Evolutionary conservation across 2,329 filamentous ascomycete genomes (phyloP).

Genomic region (Tolypocladium nubicola): DNA sequence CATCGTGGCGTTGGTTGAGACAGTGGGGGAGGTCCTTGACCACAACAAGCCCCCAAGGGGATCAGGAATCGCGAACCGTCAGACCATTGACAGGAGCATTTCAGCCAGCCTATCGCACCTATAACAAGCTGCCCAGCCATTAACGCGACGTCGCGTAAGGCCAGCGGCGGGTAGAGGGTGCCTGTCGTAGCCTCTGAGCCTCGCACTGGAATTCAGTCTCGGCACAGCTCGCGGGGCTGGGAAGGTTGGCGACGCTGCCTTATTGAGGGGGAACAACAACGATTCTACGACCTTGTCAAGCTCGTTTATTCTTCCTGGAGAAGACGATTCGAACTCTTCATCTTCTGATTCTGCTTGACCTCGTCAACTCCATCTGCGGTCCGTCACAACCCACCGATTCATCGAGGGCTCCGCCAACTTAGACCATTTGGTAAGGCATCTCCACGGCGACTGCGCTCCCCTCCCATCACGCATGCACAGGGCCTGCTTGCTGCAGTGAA

Average conservation of each 20-base stretch:
- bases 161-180: neutral
- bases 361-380: neutral
- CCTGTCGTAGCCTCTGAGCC: constrained; percentile 4
- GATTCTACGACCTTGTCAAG: neutral
- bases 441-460: neutral
- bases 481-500: neutral
- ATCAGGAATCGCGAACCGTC: neutral
- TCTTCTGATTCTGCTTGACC: neutral
- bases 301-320: neutral
- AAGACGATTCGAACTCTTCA: neutral
- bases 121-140: neutral
- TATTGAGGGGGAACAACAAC: neutral
- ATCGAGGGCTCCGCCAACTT: neutral
- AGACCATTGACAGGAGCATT: neutral
- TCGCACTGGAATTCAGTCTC: constrained; percentile 14
- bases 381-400: neutral
- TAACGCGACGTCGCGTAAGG: neutral
- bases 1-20: neutral
- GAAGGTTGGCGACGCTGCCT: neutral
- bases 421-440: neutral
- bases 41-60: neutral
- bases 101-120: neutral
- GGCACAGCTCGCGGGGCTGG: constrained; percentile 9
- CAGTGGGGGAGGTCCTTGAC: neutral
- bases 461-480: neutral